phyloP scores from a whole-genome alignment of 2,329 filamentous ascomycete genomes.

The Phoma sp. region DNA sequence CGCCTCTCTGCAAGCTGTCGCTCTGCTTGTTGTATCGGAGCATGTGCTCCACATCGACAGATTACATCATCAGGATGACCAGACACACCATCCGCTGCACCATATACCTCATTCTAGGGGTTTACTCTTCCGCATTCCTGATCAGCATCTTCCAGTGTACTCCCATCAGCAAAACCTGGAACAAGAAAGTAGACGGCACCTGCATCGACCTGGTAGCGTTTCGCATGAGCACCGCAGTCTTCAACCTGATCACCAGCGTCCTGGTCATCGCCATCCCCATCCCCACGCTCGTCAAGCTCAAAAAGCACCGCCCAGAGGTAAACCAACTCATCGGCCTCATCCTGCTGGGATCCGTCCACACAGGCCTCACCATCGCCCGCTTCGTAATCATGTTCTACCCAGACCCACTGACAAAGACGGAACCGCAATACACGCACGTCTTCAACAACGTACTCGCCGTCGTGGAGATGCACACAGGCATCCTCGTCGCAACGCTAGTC shows the following conservation, averaged over 20 bases:
- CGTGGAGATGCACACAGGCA: constrained; percentile 18
- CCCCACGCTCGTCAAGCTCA: constrained; percentile 13
- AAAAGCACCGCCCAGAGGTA: constrained; percentile 16
- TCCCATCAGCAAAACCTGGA: constrained; percentile 15
- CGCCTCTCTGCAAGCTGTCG: constrained; percentile 18
- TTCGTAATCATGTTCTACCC: constrained; percentile 21
- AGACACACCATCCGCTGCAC: constrained; percentile 12
- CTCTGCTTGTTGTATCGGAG: constrained; percentile 14
- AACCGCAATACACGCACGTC: constrained; percentile 19
- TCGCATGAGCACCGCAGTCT: constrained; percentile 19
- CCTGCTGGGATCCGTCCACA: constrained; percentile 14
- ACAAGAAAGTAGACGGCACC: constrained; percentile 8
- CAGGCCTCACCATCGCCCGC: constrained; percentile 14
- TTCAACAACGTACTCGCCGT: constrained; percentile 15
- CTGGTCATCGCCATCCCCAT: constrained; percentile 18
- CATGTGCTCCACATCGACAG: constrained; percentile 18
- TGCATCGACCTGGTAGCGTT: constrained; percentile 14
- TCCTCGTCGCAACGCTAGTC: constrained; percentile 14
- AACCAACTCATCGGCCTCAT: constrained; percentile 12
- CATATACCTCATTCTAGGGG: constrained; percentile 13
- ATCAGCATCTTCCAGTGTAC: constrained; percentile 18
- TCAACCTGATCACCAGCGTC: constrained; percentile 15
- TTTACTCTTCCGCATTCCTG: constrained; percentile 16
- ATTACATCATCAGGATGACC: constrained; percentile 10
- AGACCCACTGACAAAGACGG: constrained; percentile 9